Evolutionary conservation across 2,329 filamentous ascomycete species (phyloP), one percentile per base, ranked within the genome.

Genomic region (Leptographium radiaticola): DNA sequence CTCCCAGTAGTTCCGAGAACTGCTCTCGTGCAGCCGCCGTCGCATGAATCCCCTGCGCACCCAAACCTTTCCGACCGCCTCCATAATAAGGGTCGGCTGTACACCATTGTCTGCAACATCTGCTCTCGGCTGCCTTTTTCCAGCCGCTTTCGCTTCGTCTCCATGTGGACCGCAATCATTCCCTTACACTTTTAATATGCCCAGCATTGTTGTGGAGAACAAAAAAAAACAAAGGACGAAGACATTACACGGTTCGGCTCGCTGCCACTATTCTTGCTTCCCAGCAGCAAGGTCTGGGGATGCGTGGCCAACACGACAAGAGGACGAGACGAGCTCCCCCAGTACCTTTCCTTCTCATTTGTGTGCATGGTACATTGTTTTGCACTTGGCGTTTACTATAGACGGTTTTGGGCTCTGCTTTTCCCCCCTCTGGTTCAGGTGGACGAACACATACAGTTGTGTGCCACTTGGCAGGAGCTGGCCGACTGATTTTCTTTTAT

Each of bases 121-220:
- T 20, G 46, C 46, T 39, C 11, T 31, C 15, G 42, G 30, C 30
- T 45, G 38, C 13, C 33, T 42, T 15, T 15, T 44, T 53, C 42
- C 39, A 20, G 25, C 18, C 31, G 36, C 20, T 34, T 52, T 38
- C n/a, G 25, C 31, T 42, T 33, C 36, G 15, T 42, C 34, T 43
- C 25, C 18, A 34, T 45, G 39, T 51, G 25, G 16, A 36, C 10
- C 16, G 9, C 38, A 7, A 34, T 40, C 53, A 53, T 42, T 45
- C 53, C 49, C 52, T 43, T 40, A 63, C 59, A 61, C 51, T 61
- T 64, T 67, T 67, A 67, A 68, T 67, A 61, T 58, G 58, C 58
- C 60, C 63, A 63, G 58, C 58, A 30, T 52, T 38, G 15, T 44
- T 25, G 30, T 16, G n/a, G 40, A 49, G 31, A 42, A 39, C 49